Base-by-base conservation (phyloP, 75 land plant genomes). In the Selaginella tamariscina region DNA sequence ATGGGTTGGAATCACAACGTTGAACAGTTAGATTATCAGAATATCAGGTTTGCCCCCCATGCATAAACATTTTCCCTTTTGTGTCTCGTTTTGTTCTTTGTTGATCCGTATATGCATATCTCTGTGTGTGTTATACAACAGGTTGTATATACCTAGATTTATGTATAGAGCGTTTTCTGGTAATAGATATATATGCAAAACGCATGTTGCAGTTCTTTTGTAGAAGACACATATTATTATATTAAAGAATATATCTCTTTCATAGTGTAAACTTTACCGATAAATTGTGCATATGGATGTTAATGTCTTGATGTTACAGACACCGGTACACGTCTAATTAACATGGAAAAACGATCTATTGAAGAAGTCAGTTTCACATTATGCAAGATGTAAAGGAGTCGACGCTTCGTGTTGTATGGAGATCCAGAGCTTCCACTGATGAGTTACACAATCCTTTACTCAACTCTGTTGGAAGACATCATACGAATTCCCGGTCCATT, bases 391-490 rank as follows among this genome's bases (percentile, higher is more conserved):
- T 69, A 23, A 59, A 13, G 67, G 80, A 29, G 76, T 83, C 39
- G 93, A 91, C 70, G 80, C 92, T 95, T 32, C 88, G 81, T 26
- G 71, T 95, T 39, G 97, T 95, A 1, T 95, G 99, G 99, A 95
- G 99, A 95, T 63, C 78, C 73, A 22, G 70, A 84, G 44, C 83
- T 82, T 92, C 99, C 32, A 67, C 88, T 26, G 72, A 77, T 11
- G 39, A 73, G 31, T 79, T 95, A 20, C 62, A 65, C 1, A 49
- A 39, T 24, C 65, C 57, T 68, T 66, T 92, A 2, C 24, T 64
- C 11, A 33, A 65, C 13, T 56, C 57, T 67, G 72, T 85, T 71
- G 74, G 39, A 56, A 68, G 15, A 15, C 5, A 56, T 71, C 70
- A 11, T 75, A 73, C 28, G 29, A 68, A 9, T 31, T 79, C 11